Percentiles rank a stretch among this genome's conserved stretches.
phyloP scores from a whole-genome alignment of 352 stramenopile species.

The Elongisporangium anandrum region DNA sequence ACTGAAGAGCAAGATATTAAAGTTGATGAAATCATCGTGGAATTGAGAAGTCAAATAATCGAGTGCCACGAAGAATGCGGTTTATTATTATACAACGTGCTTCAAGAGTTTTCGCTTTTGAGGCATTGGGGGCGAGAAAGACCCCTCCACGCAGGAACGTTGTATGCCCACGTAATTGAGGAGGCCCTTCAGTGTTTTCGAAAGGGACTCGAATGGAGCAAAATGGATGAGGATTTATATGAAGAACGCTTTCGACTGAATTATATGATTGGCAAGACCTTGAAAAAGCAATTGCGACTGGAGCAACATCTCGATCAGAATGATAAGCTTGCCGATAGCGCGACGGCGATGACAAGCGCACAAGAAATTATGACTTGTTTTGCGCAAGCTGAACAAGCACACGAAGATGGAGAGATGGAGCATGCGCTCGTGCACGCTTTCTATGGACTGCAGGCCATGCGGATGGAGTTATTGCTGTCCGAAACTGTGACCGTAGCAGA shows the following conservation, averaged over 20 bases:
- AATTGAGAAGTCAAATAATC: constrained; percentile 29
- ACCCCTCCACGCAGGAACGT: constrained; percentile 15
- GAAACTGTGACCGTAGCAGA: constrained; percentile 17
- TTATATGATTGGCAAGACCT: constrained; percentile 72
- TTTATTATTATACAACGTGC: constrained; percentile 62
- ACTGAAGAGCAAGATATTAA: constrained; percentile 7
- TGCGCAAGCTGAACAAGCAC: constrained; percentile 44
- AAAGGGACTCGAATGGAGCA: constrained; percentile 27
- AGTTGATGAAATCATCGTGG: constrained; percentile 22
- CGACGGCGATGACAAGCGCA: constrained; percentile 1
- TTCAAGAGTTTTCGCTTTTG: constrained; percentile 59
- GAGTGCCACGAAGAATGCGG: constrained; percentile 75
- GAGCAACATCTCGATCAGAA: constrained; percentile 2
- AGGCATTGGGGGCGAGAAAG: constrained; percentile 16
- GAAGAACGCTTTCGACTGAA: constrained; percentile 60
- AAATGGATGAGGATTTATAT: constrained; percentile 25
- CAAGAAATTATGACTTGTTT: constrained; percentile 47
- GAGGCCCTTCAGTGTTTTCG: constrained; percentile 35
- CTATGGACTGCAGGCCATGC: constrained; percentile 64
- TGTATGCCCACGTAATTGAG: constrained; percentile 25
- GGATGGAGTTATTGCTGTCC: constrained; percentile 41
- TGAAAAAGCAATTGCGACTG: constrained; percentile 44
- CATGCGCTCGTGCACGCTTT: constrained; percentile 75
- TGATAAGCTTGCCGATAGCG: neutral
- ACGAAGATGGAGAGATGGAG: constrained; percentile 58